A percentile compares a stretch with the other conserved stretches of the same genome.
These are phyloP conservation scores for Lepidium campestre DNA, from an alignment of 441 rosid genomes.

Conservation along the genomic window DNA sequence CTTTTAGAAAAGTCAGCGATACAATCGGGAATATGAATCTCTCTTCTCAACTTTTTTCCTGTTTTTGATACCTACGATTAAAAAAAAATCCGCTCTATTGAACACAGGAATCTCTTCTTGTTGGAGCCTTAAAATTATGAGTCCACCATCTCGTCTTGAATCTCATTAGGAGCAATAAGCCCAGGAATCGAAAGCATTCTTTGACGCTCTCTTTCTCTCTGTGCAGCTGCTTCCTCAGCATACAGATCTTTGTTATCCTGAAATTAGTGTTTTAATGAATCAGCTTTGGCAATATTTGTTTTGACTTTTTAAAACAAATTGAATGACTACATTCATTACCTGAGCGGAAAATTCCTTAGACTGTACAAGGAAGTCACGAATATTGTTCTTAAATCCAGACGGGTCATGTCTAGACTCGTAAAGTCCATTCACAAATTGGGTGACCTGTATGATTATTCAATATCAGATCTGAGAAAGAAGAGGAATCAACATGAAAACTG, in stretches of 20 bases:
- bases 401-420: conserved; percentile 81
- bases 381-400: conserved; percentile 75
- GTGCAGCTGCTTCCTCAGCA: conserved; percentile 96
- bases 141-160: conserved; percentile 98
- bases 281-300: background rate
- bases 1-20: background rate
- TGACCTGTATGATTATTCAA: conserved; percentile 46
- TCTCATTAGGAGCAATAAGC: conserved; percentile 92
- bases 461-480: conserved; percentile 9
- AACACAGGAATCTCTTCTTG: background rate
- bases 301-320: background rate
- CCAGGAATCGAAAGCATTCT: conserved; percentile 99
- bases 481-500: background rate
- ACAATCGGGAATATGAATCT: conserved; percentile 3
- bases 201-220: conserved; percentile 84
- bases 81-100: background rate
- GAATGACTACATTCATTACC: conserved; percentile 9
- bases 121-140: conserved; percentile 38
- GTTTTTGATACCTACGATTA: background rate
- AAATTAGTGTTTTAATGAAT: background rate
- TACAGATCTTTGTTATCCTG: conserved; percentile 98
- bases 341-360: conserved; percentile 71
- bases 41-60: background rate
- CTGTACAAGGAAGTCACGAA: conserved; percentile 92
- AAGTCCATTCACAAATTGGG: conserved; percentile 84